A percentile compares a stretch with the other conserved stretches of the same genome.
Conservation (phyloP, 116 monocot genomes). For the Trichopus zeylanicus region DNA sequence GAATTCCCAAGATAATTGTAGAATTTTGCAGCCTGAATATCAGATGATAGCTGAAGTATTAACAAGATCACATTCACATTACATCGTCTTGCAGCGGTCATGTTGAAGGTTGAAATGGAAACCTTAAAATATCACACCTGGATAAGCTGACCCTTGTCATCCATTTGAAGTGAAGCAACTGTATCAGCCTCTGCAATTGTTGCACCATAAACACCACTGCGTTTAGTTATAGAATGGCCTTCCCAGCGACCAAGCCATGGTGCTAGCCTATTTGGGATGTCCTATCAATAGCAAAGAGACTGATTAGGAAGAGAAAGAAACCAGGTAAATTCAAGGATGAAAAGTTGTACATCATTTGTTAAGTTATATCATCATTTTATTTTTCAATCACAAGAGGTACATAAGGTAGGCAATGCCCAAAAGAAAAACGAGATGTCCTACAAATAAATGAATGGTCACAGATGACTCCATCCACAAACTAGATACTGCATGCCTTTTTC, state of each 20-base stretch:
- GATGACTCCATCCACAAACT: not conserved
- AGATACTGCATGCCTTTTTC: too few relatives aligned
- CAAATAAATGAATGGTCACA: too few relatives aligned
- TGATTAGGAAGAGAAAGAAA: too few relatives aligned
- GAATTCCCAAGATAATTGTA: not conserved
- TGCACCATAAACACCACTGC: constrained; percentile 90
- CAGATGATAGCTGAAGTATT: not conserved
- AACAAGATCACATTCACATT: too few relatives aligned
- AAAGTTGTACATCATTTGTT: too few relatives aligned
- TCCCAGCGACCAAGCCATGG: constrained; percentile 76
- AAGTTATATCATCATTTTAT: too few relatives aligned
- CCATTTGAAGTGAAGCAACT: constrained; percentile 44
- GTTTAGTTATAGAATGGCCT: constrained; percentile 81
- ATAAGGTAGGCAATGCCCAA: too few relatives aligned
- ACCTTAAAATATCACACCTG: constrained; percentile 38
- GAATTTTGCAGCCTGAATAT: not conserved
- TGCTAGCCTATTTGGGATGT: constrained; percentile 28
- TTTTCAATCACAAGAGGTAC: too few relatives aligned
- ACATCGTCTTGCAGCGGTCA: not conserved
- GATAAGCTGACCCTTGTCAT: constrained; percentile 49
- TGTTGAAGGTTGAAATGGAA: too few relatives aligned
- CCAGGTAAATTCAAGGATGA: constrained; percentile 4
- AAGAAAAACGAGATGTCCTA: too few relatives aligned
- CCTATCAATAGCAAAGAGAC: constrained; percentile 18
- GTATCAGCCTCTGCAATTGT: constrained; percentile 75